Evolutionary conservation across 192 early-diverging fungal genomes (phyloP).

Genomic region (Jimgerdemannia lactiflua): DNA sequence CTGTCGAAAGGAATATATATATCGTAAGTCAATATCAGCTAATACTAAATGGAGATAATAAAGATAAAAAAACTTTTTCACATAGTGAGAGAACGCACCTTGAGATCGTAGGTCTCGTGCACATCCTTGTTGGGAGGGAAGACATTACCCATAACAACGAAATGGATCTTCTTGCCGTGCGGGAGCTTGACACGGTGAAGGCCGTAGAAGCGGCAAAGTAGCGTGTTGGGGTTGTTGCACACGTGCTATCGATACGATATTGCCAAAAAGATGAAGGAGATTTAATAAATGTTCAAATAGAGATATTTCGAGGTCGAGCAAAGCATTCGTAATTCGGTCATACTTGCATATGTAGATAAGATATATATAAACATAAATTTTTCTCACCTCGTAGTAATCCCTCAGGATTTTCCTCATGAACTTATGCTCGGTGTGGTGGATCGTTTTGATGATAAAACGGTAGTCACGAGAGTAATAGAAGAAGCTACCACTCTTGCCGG

Average conservation of each 20-base stretch:
- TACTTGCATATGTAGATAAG: not conserved
- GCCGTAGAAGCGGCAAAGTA: conserved; percentile 93
- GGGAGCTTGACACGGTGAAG: conserved; percentile 96
- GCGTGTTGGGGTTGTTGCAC: conserved; percentile 84
- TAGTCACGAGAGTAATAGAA: conserved; percentile 99
- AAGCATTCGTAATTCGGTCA: no score
- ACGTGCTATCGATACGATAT: conserved; percentile 58
- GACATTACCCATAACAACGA: conserved; percentile 99
- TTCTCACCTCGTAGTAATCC: conserved; percentile 76
- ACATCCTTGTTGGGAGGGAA: conserved; percentile 97
- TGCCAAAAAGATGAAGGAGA: not conserved
- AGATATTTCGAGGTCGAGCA: not conserved
- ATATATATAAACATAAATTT: conserved; percentile 16
- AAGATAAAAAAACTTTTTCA: no score
- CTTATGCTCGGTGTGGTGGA: conserved; percentile 93
- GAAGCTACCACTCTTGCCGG: conserved; percentile 95
- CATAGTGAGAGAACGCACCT: no score
- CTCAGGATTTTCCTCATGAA: conserved; percentile 86
- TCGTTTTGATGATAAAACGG: conserved; percentile 99
- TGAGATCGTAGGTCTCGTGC: conserved; percentile 94
- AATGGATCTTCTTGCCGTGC: conserved; percentile 92
- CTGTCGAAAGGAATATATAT: conserved; percentile 12
- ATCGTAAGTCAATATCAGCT: no score
- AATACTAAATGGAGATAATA: no score
- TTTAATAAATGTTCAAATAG: no score